Evolutionary conservation across 2,329 filamentous ascomycete species (phyloP).

Genomic region (Fusarium anthophilum): DNA sequence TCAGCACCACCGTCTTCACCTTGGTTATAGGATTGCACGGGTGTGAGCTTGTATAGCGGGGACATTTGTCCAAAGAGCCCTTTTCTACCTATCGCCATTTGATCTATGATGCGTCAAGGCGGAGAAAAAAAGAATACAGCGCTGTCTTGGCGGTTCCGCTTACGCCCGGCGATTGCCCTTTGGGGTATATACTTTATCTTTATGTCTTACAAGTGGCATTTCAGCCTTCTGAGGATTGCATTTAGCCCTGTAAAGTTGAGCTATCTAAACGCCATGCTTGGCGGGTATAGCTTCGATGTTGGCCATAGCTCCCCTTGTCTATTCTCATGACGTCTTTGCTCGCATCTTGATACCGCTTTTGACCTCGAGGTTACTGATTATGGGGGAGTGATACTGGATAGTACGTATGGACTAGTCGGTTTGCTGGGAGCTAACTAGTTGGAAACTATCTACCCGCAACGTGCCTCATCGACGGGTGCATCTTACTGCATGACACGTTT

Average conservation of each 20-base stretch:
- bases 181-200: conserved; percentile 1
- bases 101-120: conserved; percentile 7
- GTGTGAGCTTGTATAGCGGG: conserved; percentile 3
- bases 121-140: background rate
- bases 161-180: conserved; percentile 22
- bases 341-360: conserved; percentile 38
- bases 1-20: conserved; percentile 14
- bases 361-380: conserved; percentile 8
- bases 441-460: conserved; percentile 21
- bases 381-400: background rate
- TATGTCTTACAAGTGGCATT: conserved; percentile 2
- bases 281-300: background rate
- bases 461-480: conserved; percentile 32
- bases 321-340: conserved; percentile 25
- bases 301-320: conserved; percentile 24
- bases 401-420: background rate
- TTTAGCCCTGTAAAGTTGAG: background rate
- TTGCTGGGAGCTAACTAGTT: background rate
- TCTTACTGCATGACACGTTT: conserved; percentile 32
- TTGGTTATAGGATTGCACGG: background rate
- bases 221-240: background rate
- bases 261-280: background rate
- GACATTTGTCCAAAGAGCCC: background rate
- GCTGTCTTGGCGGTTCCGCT: conserved; percentile 4
- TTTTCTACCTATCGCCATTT: background rate